These are phyloP conservation scores for Penicillium sp. DNA, from an alignment of 2,329 filamentous ascomycete species.

Conservation along the genomic window DNA sequence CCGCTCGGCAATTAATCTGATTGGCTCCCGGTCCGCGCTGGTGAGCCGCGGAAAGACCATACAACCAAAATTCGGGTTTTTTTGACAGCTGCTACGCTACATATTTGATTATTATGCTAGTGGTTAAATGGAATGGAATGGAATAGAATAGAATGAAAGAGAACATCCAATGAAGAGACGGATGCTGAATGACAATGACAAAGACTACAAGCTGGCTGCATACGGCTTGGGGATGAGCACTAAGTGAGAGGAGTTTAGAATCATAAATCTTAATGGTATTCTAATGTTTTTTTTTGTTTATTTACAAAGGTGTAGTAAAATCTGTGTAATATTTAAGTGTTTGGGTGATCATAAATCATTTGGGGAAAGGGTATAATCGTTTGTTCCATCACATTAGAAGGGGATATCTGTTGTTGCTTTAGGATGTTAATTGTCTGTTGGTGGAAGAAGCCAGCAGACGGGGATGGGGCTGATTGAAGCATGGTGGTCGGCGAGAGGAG, in stretches of 20 bases:
- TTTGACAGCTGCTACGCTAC: no score
- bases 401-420: neutral
- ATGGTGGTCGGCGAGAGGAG: neutral
- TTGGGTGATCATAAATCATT: neutral
- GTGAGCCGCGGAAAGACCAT: neutral
- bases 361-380: neutral
- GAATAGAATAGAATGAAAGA: no score
- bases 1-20: slow-evolving; percentile 12
- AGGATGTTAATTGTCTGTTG: neutral
- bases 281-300: neutral
- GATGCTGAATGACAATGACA: no score
- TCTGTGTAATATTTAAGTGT: neutral
- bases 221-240: neutral
- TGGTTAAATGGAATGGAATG: no score
- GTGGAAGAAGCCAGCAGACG: neutral
- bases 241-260: neutral
- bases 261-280: neutral
- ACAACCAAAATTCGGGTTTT: no score
- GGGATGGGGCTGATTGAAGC: neutral
- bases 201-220: no score
- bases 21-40: neutral
- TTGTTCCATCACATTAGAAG: neutral
- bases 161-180: no score
- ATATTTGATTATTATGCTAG: no score
- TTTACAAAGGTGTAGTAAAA: neutral